A percentile compares a stretch with the other conserved stretches of the same genome.
phyloP scores from a whole-genome alignment of 2,329 filamentous ascomycete genomes.

The Cylindrodendrum hubeiense region DNA sequence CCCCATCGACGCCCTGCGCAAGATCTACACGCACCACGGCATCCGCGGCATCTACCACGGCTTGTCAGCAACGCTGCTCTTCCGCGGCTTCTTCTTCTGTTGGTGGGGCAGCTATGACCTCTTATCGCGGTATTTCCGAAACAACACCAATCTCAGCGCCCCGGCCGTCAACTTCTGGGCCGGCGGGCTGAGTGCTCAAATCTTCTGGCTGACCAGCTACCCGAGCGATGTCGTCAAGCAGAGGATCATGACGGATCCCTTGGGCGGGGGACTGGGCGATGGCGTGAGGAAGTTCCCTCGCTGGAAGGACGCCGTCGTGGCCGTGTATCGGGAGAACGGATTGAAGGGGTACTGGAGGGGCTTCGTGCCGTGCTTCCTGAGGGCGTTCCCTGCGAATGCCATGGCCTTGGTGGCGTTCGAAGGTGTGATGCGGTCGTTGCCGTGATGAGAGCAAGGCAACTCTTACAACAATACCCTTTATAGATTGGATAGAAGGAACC shows the following conservation, averaged over 20 bases:
- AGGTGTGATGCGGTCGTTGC: constrained; percentile 81
- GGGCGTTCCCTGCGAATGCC: constrained; percentile 96
- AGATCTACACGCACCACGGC: constrained; percentile 79
- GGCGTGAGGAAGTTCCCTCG: constrained; percentile 75
- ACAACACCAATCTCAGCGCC: constrained; percentile 76
- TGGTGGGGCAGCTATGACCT: constrained; percentile 98
- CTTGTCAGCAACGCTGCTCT: constrained; percentile 85
- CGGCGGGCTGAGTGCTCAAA: constrained; percentile 89
- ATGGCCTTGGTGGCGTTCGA: constrained; percentile 95
- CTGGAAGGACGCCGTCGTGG: constrained; percentile 84
- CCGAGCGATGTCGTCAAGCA: constrained; percentile 96
- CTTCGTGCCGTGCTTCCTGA: constrained; percentile 91
- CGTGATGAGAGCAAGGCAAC: constrained; percentile 46
- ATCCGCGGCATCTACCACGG: constrained; percentile 87
- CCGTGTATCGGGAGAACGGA: constrained; percentile 82
- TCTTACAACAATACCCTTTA: constrained; percentile 8
- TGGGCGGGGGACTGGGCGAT: constrained; percentile 78
- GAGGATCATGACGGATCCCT: constrained; percentile 93
- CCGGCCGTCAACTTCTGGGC: constrained; percentile 98
- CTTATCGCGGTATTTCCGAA: constrained; percentile 75
- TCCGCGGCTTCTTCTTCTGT: constrained; percentile 95
- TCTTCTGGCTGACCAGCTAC: constrained; percentile 95
- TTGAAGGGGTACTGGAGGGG: constrained; percentile 90
- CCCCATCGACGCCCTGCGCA: constrained; percentile 84
- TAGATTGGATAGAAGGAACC: not conserved